Conservation (phyloP, 2,329 filamentous ascomycete species). For the Cyphellophora europaea region DNA sequence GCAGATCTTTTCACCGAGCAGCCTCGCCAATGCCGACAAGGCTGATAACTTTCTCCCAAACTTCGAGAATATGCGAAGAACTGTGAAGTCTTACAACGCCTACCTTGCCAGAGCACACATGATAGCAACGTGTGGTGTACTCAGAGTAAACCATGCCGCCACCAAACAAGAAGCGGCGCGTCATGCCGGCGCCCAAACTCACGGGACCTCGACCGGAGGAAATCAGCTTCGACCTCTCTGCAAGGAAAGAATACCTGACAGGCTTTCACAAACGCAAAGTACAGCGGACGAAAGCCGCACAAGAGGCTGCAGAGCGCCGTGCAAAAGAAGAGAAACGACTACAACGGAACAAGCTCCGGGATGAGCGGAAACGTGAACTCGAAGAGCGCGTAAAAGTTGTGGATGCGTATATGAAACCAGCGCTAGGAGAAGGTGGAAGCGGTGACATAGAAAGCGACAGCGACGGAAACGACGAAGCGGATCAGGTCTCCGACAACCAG, state of each 20-base stretch:
- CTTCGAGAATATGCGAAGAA: too few relatives aligned
- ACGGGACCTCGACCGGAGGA: slow-evolving; percentile 49
- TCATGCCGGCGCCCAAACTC: slow-evolving; percentile 43
- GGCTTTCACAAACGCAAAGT: slow-evolving; percentile 96
- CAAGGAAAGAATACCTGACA: slow-evolving; percentile 78
- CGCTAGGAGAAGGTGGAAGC: slow-evolving; percentile 29
- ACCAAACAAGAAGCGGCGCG: slow-evolving; percentile 58
- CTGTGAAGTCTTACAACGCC: too few relatives aligned
- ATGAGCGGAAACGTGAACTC: slow-evolving; percentile 72
- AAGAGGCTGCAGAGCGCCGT: slow-evolving; percentile 68
- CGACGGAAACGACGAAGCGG: slow-evolving; percentile 33
- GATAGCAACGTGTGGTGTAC: too few relatives aligned
- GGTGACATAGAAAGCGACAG: slow-evolving; percentile 22
- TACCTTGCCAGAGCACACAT: too few relatives aligned
- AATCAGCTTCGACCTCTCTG: slow-evolving; percentile 72
- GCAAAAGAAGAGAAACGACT: slow-evolving; percentile 68
- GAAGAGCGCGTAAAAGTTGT: slow-evolving; percentile 73
- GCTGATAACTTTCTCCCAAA: too few relatives aligned
- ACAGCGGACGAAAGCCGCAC: slow-evolving; percentile 73
- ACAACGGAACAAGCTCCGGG: slow-evolving; percentile 69
- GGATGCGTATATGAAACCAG: slow-evolving; percentile 58
- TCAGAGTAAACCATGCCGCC: slow-evolving; percentile 50
- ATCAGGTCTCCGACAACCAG: slow-evolving; percentile 37
- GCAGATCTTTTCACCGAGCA: too few relatives aligned
- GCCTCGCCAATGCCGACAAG: too few relatives aligned